Conservation (phyloP, 257 asterid genomes). For the Przewalskia tangutica region DNA sequence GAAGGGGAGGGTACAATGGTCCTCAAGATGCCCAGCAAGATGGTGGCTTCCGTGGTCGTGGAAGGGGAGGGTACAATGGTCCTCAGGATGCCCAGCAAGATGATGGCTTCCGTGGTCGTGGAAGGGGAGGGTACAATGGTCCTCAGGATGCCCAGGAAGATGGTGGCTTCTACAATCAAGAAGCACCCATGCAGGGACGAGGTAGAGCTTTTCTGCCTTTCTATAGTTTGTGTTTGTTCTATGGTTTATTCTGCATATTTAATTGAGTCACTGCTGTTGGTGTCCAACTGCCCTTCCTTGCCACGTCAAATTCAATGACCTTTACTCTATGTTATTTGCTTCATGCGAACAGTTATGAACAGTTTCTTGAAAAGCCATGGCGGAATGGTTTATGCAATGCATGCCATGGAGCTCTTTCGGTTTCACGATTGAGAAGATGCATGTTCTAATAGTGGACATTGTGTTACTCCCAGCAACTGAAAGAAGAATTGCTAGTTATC, state of each 20-base stretch:
- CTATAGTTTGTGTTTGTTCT: not conserved
- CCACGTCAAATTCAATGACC: not conserved
- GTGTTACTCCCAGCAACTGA: not conserved
- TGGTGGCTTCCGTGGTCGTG: constrained; percentile 76
- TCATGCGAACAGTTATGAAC: not conserved
- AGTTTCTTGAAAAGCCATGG: not conserved
- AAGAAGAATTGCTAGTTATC: not conserved
- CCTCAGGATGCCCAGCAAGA: constrained; percentile 41
- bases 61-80: constrained; percentile 70
- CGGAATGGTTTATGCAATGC: not conserved
- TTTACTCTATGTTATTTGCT: not conserved
- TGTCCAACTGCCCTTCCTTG: not conserved
- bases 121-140: constrained; percentile 70
- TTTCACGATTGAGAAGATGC: not conserved
- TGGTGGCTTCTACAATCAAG: constrained; percentile 62
- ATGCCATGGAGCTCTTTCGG: not conserved
- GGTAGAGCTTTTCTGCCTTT: constrained; percentile 19
- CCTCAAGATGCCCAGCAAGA: constrained; percentile 41
- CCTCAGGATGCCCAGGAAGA: constrained; percentile 41
- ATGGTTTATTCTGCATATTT: not conserved
- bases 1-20: constrained; percentile 70
- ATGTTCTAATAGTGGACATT: not conserved
- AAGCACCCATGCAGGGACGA: constrained; percentile 41
- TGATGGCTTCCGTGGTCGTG: constrained; percentile 76
- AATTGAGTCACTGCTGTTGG: not conserved